Evolutionary conservation across 306 rosid species (phyloP).

Genomic region (Erythrophleum fordii): DNA sequence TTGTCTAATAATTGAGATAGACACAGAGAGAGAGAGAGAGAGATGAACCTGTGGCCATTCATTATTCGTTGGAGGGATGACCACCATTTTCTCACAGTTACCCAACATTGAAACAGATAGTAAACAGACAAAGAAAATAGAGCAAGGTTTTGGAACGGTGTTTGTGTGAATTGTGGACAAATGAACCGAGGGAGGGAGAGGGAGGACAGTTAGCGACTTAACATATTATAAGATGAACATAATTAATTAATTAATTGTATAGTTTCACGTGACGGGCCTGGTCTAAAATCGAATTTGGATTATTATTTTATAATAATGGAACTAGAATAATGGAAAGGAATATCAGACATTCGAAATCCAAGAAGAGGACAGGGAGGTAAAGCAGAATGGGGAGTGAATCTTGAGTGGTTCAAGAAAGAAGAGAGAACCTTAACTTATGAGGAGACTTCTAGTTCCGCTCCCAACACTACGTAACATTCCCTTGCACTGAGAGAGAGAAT

Average conservation of each 20-base stretch:
- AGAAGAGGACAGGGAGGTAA: conserved; percentile 57
- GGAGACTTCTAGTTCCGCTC: not conserved
- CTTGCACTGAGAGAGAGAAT: conserved; percentile 20
- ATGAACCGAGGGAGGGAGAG: not conserved
- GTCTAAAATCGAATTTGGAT: not conserved
- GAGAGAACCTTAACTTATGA: not conserved
- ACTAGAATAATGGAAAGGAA: not conserved
- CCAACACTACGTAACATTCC: conserved; percentile 49
- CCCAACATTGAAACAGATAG: conserved; percentile 1
- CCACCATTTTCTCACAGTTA: conserved; percentile 20
- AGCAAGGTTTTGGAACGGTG: not conserved
- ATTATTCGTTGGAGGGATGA: conserved; percentile 9
- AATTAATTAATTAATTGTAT: not conserved
- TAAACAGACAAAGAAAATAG: not conserved
- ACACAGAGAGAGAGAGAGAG: conserved; percentile 7
- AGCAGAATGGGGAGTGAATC: conserved; percentile 58
- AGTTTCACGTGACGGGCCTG: conserved; percentile 25
- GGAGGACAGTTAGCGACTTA: not conserved
- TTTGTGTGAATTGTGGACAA: not conserved
- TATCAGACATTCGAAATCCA: conserved; percentile 64
- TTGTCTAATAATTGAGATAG: conserved; percentile 17
- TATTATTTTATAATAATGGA: not conserved
- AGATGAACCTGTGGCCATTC: conserved; percentile 18
- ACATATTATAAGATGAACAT: not conserved
- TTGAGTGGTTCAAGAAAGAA: conserved; percentile 63